These are phyloP conservation scores for Claviceps monticola DNA, from an alignment of 2,329 filamentous ascomycete species.

Conservation along the genomic window DNA sequence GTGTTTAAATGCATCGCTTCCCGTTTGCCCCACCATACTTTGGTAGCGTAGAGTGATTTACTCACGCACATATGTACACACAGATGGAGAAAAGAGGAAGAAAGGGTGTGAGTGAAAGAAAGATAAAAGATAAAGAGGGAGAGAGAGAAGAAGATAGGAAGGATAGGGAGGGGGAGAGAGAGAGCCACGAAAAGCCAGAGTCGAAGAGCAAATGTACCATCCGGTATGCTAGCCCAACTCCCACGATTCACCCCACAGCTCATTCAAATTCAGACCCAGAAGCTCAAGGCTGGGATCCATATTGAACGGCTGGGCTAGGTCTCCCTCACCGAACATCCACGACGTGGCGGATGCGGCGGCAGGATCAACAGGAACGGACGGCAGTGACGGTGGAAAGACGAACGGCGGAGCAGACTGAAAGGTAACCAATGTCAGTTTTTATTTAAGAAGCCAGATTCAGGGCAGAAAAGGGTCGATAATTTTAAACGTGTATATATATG, in stretches of 20 bases:
- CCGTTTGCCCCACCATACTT: no score
- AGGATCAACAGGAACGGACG: constrained; percentile 22
- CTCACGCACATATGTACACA: no score
- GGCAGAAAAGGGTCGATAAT: not conserved
- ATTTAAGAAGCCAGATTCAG: not conserved
- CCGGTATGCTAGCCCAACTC: constrained; percentile 20
- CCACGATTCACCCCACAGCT: constrained; percentile 40
- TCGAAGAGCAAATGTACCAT: not conserved
- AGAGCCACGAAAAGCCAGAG: no score
- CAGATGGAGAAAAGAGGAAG: no score
- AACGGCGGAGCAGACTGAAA: constrained; percentile 29
- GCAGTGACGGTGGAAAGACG: constrained; percentile 21
- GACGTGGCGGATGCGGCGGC: constrained; percentile 17
- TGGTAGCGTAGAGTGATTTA: no score
- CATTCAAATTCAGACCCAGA: constrained; percentile 39
- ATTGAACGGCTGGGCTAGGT: constrained; percentile 27
- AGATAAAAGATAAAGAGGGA: not conserved
- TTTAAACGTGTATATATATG: no score
- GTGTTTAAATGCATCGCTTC: no score
- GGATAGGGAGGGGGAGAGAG: no score
- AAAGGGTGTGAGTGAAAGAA: no score
- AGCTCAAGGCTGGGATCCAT: constrained; percentile 40
- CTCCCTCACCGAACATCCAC: constrained; percentile 20
- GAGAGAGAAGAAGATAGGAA: no score
- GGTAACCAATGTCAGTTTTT: constrained; percentile 15